Percentiles rank a stretch among this genome's conserved stretches.
Evolutionary conservation across 805 yeast genomes (phyloP).

Genomic region (Nakazawaea siamensis): DNA sequence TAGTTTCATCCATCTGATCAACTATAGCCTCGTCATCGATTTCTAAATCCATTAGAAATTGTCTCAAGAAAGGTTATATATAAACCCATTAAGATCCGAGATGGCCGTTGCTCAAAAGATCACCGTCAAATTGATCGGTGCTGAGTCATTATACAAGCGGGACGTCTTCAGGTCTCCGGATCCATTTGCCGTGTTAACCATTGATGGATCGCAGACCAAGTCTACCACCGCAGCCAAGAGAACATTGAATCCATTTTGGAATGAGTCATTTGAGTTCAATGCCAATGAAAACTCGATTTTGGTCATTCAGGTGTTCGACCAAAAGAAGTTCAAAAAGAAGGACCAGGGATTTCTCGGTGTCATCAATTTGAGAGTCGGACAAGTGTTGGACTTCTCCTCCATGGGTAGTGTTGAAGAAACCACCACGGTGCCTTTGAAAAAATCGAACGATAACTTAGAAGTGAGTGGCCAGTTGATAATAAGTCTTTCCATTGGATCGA

Average conservation of each 20-base stretch:
- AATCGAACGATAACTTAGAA: slow-evolving; percentile 83
- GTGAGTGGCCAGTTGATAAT: slow-evolving; percentile 91
- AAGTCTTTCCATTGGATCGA: slow-evolving; percentile 38
- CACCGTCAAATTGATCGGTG: slow-evolving; percentile 80
- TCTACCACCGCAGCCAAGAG: slow-evolving; percentile 90
- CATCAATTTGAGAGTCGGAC: slow-evolving; percentile 84
- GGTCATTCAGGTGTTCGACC: slow-evolving; percentile 93
- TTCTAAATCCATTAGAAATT: no score
- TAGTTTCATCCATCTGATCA: no score
- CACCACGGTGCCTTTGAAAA: slow-evolving; percentile 84
- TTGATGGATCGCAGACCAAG: slow-evolving; percentile 95
- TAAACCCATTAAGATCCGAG: no score
- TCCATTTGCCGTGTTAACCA: slow-evolving; percentile 94
- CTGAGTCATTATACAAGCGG: slow-evolving; percentile 90
- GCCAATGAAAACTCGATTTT: slow-evolving; percentile 73
- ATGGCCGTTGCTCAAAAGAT: no score
- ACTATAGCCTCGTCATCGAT: no score
- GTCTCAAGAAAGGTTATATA: no score
- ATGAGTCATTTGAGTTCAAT: slow-evolving; percentile 76
- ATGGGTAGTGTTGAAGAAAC: slow-evolving; percentile 57
- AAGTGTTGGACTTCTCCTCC: slow-evolving; percentile 62
- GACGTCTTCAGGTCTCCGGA: slow-evolving; percentile 96
- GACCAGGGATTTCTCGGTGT: slow-evolving; percentile 98
- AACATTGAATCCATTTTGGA: slow-evolving; percentile 97
- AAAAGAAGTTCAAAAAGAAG: slow-evolving; percentile 93